A percentile compares a stretch with the other conserved stretches of the same genome.
Conservation (phyloP, 2,329 filamentous ascomycete species). For the Stromatinia cepivora region DNA sequence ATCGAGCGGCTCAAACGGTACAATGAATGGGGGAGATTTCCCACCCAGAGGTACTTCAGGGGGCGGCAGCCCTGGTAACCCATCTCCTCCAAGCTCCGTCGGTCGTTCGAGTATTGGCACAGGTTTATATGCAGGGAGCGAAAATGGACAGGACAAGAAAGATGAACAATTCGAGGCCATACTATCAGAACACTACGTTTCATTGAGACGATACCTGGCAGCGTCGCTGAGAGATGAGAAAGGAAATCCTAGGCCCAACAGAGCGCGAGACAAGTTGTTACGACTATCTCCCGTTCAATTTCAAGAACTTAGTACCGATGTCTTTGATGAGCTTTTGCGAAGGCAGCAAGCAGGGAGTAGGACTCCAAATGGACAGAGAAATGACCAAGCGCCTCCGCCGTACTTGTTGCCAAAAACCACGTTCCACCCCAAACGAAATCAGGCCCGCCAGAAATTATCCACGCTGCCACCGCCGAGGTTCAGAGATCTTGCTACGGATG, state of each 20-base stretch:
- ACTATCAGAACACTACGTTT: constrained; percentile 77
- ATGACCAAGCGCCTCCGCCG: constrained; percentile 57
- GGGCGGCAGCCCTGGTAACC: constrained; percentile 55
- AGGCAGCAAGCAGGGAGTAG: constrained; percentile 68
- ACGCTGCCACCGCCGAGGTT: constrained; percentile 86
- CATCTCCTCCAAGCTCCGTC: constrained; percentile 87
- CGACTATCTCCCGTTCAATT: constrained; percentile 90
- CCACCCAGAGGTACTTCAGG: constrained; percentile 47
- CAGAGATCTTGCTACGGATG: constrained; percentile 88
- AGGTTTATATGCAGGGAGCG: constrained; percentile 64
- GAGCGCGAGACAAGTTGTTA: constrained; percentile 91
- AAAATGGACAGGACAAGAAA: constrained; percentile 62
- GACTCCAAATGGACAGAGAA: constrained; percentile 52
- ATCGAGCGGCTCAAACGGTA: constrained; percentile 61
- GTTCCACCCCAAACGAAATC: constrained; percentile 96
- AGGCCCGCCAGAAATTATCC: constrained; percentile 92
- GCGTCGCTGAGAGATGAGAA: constrained; percentile 72
- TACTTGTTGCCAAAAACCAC: constrained; percentile 81
- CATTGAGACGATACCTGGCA: constrained; percentile 67
- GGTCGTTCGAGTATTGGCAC: constrained; percentile 82
- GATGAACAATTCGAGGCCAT: constrained; percentile 65
- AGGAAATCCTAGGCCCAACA: constrained; percentile 73
- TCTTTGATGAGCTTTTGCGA: constrained; percentile 90
- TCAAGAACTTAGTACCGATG: constrained; percentile 95
- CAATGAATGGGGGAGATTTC: constrained; percentile 61